phyloP scores from a whole-genome alignment of 2,329 filamentous ascomycete species.

The Cucurbitaria berberidis region DNA sequence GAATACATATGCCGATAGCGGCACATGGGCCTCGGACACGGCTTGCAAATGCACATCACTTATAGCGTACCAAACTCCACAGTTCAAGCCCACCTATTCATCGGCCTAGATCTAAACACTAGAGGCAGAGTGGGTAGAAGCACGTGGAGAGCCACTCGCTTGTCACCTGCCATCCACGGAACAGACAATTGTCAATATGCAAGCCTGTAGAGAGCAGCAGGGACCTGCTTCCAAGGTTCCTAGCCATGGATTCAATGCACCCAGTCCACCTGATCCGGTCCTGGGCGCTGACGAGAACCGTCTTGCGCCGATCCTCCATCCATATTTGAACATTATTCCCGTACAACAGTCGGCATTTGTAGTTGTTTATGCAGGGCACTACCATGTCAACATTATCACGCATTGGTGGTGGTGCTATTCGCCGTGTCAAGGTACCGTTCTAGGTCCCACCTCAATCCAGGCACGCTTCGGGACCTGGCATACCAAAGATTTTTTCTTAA shows the following conservation, averaged over 20 bases:
- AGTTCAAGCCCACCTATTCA: background rate
- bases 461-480: conserved; percentile 4
- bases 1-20: too few relatives aligned
- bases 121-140: background rate
- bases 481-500: background rate
- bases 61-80: too few relatives aligned
- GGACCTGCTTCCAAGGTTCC: background rate
- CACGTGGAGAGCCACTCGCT: conserved; percentile 1
- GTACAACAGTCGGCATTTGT: background rate
- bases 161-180: background rate
- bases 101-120: too few relatives aligned
- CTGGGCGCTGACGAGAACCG: background rate
- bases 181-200: background rate
- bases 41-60: too few relatives aligned
- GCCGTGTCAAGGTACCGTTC: background rate
- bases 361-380: background rate
- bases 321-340: background rate
- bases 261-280: background rate
- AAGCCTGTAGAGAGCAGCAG: background rate
- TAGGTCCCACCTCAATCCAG: background rate
- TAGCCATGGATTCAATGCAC: background rate
- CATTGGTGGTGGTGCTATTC: background rate
- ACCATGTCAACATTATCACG: conserved; percentile 1
- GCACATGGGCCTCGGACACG: background rate
- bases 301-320: background rate